These are phyloP conservation scores for Chrysoporthe cubensis DNA, from an alignment of 2,329 filamentous ascomycete genomes.

Conservation along the genomic window DNA sequence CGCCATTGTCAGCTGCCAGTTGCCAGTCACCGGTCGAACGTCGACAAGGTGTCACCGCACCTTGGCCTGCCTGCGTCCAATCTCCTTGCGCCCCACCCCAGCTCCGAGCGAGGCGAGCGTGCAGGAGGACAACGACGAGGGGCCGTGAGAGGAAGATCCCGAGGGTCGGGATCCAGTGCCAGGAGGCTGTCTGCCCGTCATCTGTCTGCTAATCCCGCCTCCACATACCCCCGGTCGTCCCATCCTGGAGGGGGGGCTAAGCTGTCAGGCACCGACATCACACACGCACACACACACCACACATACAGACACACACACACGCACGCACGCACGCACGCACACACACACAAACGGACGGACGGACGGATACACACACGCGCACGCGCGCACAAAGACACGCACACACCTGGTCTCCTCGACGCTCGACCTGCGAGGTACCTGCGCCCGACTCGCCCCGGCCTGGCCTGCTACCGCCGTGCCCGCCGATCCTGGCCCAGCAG, in stretches of 20 bases:
- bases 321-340: neutral
- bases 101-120: slow-evolving; percentile 20
- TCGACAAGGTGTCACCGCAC: slow-evolving; percentile 24
- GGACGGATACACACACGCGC: neutral
- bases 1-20: no score
- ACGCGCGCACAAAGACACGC: neutral
- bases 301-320: neutral
- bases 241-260: slow-evolving; percentile 19
- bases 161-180: slow-evolving; percentile 25
- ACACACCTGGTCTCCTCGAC: neutral
- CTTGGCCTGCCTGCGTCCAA: slow-evolving; percentile 19
- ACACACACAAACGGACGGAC: neutral
- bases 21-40: slow-evolving; percentile 12
- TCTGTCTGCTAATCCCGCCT: slow-evolving; percentile 27
- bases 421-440: slow-evolving; percentile 24
- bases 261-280: slow-evolving; percentile 12
- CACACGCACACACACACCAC: slow-evolving; percentile 9
- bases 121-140: slow-evolving; percentile 7
- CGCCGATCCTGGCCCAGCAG: slow-evolving; percentile 9
- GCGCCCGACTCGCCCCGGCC: neutral
- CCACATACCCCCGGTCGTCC: slow-evolving; percentile 23
- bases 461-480: slow-evolving; percentile 10
- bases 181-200: slow-evolving; percentile 28
- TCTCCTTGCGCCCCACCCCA: slow-evolving; percentile 16
- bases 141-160: slow-evolving; percentile 22